Conservation (phyloP, 768 basidiomycete species). For the Pilatotrama ljubarskyi region DNA sequence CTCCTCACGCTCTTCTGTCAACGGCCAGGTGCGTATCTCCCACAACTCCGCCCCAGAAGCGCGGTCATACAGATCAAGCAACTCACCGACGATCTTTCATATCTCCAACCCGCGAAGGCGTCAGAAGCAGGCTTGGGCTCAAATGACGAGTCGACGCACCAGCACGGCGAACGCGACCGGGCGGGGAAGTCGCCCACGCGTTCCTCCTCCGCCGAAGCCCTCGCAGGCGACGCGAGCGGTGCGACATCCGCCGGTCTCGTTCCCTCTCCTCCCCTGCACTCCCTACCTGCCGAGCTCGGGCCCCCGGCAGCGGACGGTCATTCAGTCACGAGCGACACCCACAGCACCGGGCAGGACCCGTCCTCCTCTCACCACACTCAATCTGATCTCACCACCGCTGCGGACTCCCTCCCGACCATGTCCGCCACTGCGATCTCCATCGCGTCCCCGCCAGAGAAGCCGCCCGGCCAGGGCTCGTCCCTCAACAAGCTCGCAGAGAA, state of each 20-base stretch:
- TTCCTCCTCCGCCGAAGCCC: background rate
- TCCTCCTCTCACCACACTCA: slow-evolving; percentile 17
- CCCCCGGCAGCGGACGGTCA: slow-evolving; percentile 15
- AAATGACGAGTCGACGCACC: slow-evolving; percentile 11
- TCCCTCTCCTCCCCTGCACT: background rate
- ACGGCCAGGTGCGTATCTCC: slow-evolving; percentile 8
- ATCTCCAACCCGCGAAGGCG: slow-evolving; percentile 12
- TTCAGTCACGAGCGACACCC: slow-evolving; percentile 12
- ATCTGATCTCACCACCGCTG: slow-evolving; percentile 8
- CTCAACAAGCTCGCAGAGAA: background rate
- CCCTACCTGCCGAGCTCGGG: slow-evolving; percentile 4
- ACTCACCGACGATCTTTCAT: slow-evolving; percentile 12
- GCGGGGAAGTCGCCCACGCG: background rate
- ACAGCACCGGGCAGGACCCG: slow-evolving; percentile 21
- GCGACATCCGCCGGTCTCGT: slow-evolving; percentile 8
- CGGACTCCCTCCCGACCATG: slow-evolving; percentile 14
- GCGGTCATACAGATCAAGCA: background rate
- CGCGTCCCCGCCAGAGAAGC: slow-evolving; percentile 1
- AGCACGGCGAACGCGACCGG: background rate
- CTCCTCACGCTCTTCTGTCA: slow-evolving; percentile 10
- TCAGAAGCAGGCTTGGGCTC: slow-evolving; percentile 13
- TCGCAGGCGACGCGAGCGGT: slow-evolving; percentile 1
- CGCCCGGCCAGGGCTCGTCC: background rate
- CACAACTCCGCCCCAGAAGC: background rate
- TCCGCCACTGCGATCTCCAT: slow-evolving; percentile 15